Evolutionary conservation across 129 eudicot species (phyloP).

Genomic region (Calendula officinalis): DNA sequence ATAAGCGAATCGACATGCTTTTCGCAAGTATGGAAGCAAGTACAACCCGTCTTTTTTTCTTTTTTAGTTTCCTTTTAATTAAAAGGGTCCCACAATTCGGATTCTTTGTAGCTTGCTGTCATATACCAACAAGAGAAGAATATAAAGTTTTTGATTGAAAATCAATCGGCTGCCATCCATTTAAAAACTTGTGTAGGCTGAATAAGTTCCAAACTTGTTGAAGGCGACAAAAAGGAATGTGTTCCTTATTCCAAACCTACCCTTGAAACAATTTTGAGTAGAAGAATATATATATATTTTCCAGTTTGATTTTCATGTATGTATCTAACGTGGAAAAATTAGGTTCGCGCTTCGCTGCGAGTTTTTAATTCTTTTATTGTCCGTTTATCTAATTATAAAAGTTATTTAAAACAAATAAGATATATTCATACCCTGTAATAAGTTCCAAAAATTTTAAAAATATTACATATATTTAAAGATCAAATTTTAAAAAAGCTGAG

Average conservation of each 20-base stretch:
- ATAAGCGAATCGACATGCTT: slow-evolving; percentile 16
- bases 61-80: not conserved
- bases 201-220: slow-evolving; percentile 54
- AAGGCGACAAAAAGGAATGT: slow-evolving; percentile 58
- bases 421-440: no score
- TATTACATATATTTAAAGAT: no score
- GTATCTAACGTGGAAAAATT: no score
- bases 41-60: slow-evolving; percentile 41
- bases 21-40: slow-evolving; percentile 44
- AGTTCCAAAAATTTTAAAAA: no score
- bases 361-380: no score
- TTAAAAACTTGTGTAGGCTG: not conserved
- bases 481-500: no score
- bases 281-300: slow-evolving; percentile 39
- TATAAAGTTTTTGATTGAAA: slow-evolving; percentile 37
- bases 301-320: slow-evolving; percentile 27
- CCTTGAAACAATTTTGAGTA: slow-evolving; percentile 55
- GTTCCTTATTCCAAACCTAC: slow-evolving; percentile 53
- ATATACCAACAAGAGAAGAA: slow-evolving; percentile 34
- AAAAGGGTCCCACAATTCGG: slow-evolving; percentile 24
- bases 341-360: no score
- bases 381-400: no score
- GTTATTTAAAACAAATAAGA: no score
- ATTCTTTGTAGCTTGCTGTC: slow-evolving; percentile 28
- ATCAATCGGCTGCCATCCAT: slow-evolving; percentile 32